Conservation (phyloP, 2,329 filamentous ascomycete genomes). For the Grosmannia serpens region DNA sequence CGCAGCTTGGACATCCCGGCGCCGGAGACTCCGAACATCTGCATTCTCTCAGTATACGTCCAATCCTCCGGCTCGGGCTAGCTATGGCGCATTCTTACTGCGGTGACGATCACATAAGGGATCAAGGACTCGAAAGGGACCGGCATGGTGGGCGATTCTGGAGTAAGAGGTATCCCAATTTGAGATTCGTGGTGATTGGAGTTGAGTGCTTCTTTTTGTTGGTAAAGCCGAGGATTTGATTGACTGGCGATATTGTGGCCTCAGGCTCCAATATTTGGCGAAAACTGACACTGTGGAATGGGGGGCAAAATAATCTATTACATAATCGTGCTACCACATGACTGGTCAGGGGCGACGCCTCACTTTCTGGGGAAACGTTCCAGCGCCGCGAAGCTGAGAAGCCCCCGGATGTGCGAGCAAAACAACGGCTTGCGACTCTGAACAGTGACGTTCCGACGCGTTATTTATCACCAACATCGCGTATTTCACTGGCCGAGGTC, state of each 20-base stretch:
- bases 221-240: conserved; percentile 3
- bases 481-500: conserved; percentile 1
- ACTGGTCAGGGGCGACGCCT: neutral
- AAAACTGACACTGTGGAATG: neutral
- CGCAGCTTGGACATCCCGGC: conserved; percentile 45
- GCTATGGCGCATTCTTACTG: conserved; percentile 28
- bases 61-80: too few relatives aligned
- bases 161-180: conserved; percentile 5
- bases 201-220: neutral
- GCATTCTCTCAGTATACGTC: conserved; percentile 1
- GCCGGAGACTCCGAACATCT: conserved; percentile 55
- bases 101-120: conserved; percentile 53
- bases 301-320: neutral
- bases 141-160: conserved; percentile 34
- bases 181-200: conserved; percentile 4
- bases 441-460: conserved; percentile 7
- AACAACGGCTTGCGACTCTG: conserved; percentile 1
- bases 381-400: neutral
- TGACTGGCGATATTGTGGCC: neutral
- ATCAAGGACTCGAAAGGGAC: conserved; percentile 53
- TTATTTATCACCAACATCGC: conserved; percentile 8
- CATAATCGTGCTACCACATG: neutral
- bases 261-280: neutral
- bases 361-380: neutral
- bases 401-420: neutral